Base-by-base conservation (phyloP, 2,329 filamentous ascomycete species). In the Chaetothyriales sp. region DNA sequence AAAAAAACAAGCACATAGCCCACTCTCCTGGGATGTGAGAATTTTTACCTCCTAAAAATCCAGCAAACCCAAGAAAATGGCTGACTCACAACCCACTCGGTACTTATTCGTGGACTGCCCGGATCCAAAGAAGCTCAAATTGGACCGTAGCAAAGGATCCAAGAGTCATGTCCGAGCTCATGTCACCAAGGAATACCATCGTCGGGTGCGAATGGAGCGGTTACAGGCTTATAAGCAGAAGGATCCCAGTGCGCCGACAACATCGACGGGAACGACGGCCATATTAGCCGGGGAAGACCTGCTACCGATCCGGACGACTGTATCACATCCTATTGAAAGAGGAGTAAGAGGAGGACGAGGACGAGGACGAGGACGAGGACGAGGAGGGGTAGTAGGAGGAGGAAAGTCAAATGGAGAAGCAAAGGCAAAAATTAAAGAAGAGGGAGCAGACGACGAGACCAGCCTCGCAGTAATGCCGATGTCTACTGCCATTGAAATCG, bases 231-330 rank as follows among this genome's bases (percentile, higher is more conserved):
- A 25, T 18, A 50, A 50, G 33, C 15, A 40, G 5, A 18, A 18
- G 44, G 20, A 51, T 8, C 33, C 33, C 33, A 40, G 18, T 18
- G 46, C 44, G 37, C 47, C 53, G 19, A 29, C 46, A 22, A 51
- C 22, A 33, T 51, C 33, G 45, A 29, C 18, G 13, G 55, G 44
- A 28, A 48, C 48, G 6, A 47, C 50, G 22, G 49, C 47, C 28
- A 48, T 43, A 7, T 50, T 44, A 10, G 44, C 22, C 10, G 54
- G 55, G 9, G 54, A 49, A 46, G 54, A 50, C 19, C 51, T 57
- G 43, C 65, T 66, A 47, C 69, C 61, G 20, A 65, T 68, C 49
- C 61, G 58, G 54, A 68, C 70, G 46, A 67, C 60, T 40, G 66
- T 69, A 48, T 65, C 60, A 44, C 33, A 44, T 29, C 54, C 55